Evolutionary conservation across 2,329 filamentous ascomycete genomes (phyloP), one percentile per base, ranked within the genome.

Genomic region (Penicillium psychrosexuale): DNA sequence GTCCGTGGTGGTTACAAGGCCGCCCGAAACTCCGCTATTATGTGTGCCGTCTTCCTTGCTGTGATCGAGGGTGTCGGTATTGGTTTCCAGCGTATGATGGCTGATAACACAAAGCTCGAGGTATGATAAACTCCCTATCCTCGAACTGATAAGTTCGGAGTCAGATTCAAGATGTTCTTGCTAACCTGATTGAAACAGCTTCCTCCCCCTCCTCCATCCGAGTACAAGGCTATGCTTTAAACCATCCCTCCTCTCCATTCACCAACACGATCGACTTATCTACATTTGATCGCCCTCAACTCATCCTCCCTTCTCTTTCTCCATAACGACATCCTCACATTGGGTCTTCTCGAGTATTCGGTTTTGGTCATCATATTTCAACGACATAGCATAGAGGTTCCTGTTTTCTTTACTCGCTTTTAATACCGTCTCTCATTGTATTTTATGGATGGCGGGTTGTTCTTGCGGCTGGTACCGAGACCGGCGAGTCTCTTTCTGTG

Each of bases 51-150:
- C 62, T 83, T 99, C 69, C 81, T 99, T 43, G 94, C 90, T 47
- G 93, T 99, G 62, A 97, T 99, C 61, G 93, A 99, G 77, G 93
- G 94, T 67, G 94, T 97, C 52, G 93, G 93, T 66, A 97, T 99
- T 70, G 92, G 90, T 8, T 93, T 97, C 79, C 89, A 91, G 75
- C 87, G 92, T 75, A 91, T 96, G 88, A 89, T 96, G 84, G 90
- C 92, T 34, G 89, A 91, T 61, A 88, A 87, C 73, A 96, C 91
- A 61, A 88, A 88, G 78, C 79, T 96, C 66, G 91, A 96, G 44
- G 44, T 47, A 36, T 36, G 13, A 24, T 47, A 5, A 24, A 11
- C 17, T 22, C 17, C 1, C 17, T 28, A 7, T 11, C n/a, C 3
- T 47, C 5, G 6, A 2, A 24, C 11, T 37, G 24, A 19, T 36